Percentiles rank a stretch among this genome's conserved stretches.
Evolutionary conservation across 2,329 filamentous ascomycete genomes (phyloP).

Genomic region (Paradendryphiella salina): DNA sequence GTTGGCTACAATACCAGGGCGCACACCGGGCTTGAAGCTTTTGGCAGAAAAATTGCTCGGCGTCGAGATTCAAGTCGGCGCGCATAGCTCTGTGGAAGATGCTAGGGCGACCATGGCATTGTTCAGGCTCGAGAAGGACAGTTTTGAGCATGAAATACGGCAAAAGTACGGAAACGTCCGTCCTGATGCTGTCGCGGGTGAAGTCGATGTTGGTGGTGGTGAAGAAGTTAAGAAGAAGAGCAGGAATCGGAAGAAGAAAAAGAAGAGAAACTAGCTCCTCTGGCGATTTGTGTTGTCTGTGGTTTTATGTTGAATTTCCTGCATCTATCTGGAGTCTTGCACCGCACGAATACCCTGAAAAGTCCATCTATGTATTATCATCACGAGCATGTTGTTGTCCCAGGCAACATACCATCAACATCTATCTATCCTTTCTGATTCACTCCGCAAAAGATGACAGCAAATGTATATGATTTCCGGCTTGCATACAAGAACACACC

Average conservation of each 20-base stretch:
- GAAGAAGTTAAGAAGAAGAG: slow-evolving; percentile 37
- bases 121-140: slow-evolving; percentile 79
- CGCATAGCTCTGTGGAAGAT: slow-evolving; percentile 70
- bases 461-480: neutral
- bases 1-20: slow-evolving; percentile 61
- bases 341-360: slow-evolving; percentile 25
- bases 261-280: slow-evolving; percentile 32
- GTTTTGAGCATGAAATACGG: slow-evolving; percentile 79
- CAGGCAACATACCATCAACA: neutral
- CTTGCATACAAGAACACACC: neutral
- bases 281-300: neutral
- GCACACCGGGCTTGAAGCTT: slow-evolving; percentile 68
- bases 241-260: slow-evolving; percentile 47
- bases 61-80: slow-evolving; percentile 62
- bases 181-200: slow-evolving; percentile 25
- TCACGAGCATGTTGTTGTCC: neutral
- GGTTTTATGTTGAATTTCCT: slow-evolving; percentile 4
- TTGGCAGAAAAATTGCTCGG: slow-evolving; percentile 62
- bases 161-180: slow-evolving; percentile 58
- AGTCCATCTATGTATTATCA: slow-evolving; percentile 4
- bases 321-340: slow-evolving; percentile 26
- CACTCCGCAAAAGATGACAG: neutral
- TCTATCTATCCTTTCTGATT: neutral
- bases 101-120: slow-evolving; percentile 88
- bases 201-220: slow-evolving; percentile 25